Percentiles rank a stretch among this genome's conserved stretches.
Evolutionary conservation across 495 filamentous ascomycete species (phyloP).

Genomic region (Schizothecium vesticola): DNA sequence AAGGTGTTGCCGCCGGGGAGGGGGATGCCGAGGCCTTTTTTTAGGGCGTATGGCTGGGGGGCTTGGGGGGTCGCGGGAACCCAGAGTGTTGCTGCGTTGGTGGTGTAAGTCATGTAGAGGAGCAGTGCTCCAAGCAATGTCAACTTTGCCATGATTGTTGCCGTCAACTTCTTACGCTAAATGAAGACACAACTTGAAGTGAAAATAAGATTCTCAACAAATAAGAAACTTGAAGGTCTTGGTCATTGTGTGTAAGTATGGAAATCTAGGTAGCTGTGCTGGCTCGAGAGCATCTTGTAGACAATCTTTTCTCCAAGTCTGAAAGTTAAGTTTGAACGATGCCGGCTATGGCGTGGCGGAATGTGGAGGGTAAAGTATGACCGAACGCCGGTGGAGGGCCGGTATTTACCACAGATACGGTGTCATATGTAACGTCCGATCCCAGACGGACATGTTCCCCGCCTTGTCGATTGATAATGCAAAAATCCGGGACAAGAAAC

Average conservation of each 20-base stretch:
- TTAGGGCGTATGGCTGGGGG: constrained; percentile 9
- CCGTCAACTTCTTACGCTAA: too few species aligned
- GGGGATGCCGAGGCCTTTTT: constrained; percentile 11
- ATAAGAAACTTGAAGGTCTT: too few species aligned
- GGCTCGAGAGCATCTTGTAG: neutral
- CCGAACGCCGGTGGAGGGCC: neutral
- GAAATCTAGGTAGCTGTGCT: too few species aligned
- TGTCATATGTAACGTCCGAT: neutral
- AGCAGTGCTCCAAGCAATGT: neutral
- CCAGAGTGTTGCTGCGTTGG: constrained; percentile 7
- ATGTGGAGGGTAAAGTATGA: neutral
- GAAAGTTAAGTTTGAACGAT: too few species aligned
- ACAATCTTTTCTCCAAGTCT: neutral
- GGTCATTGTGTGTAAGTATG: neutral
- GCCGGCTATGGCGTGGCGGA: neutral
- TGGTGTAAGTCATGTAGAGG: neutral
- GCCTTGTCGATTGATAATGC: neutral
- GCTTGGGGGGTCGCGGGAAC: constrained; percentile 10
- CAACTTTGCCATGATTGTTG: neutral
- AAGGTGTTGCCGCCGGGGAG: constrained; percentile 22
- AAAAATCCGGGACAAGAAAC: neutral
- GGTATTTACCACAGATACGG: neutral
- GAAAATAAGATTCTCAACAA: too few species aligned
- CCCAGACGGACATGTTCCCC: neutral
- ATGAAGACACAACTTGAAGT: too few species aligned